Evolutionary conservation across 2,329 filamentous ascomycete genomes (phyloP).

Genomic region (Penicillium carneum): DNA sequence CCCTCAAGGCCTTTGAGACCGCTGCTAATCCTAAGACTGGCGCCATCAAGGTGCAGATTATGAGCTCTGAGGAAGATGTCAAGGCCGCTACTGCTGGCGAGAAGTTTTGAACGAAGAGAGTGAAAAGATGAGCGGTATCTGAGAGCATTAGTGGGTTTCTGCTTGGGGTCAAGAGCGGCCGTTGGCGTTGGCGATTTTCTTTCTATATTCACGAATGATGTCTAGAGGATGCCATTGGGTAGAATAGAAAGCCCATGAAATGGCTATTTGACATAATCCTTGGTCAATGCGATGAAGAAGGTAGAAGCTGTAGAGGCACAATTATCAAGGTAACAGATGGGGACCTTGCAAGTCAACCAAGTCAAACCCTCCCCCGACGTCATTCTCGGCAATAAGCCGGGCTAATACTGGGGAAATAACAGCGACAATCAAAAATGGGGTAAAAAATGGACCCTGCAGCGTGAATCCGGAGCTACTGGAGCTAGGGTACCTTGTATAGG

Average conservation of each 20-base stretch:
- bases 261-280: background rate
- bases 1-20: constrained; percentile 86
- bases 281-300: background rate
- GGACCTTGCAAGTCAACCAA: constrained; percentile 26
- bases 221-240: constrained; percentile 33
- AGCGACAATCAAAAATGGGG: background rate
- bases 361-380: background rate
- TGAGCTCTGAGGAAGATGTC: constrained; percentile 52
- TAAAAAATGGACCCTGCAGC: background rate
- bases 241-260: constrained; percentile 28
- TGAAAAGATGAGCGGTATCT: constrained; percentile 13
- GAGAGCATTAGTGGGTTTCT: constrained; percentile 22
- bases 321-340: background rate
- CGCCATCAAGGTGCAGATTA: constrained; percentile 97
- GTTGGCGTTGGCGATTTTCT: constrained; percentile 20
- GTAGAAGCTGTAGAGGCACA: background rate
- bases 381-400: background rate
- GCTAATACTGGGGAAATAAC: background rate
- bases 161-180: constrained; percentile 13
- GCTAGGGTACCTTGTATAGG: background rate
- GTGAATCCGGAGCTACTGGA: background rate
- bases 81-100: constrained; percentile 44
- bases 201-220: constrained; percentile 29
- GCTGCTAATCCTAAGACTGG: constrained; percentile 87
- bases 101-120: constrained; percentile 31